A percentile compares a stretch with the other conserved stretches of the same genome.
Evolutionary conservation across 306 rosid species (phyloP).

Genomic region (Ormosia emarginata): DNA sequence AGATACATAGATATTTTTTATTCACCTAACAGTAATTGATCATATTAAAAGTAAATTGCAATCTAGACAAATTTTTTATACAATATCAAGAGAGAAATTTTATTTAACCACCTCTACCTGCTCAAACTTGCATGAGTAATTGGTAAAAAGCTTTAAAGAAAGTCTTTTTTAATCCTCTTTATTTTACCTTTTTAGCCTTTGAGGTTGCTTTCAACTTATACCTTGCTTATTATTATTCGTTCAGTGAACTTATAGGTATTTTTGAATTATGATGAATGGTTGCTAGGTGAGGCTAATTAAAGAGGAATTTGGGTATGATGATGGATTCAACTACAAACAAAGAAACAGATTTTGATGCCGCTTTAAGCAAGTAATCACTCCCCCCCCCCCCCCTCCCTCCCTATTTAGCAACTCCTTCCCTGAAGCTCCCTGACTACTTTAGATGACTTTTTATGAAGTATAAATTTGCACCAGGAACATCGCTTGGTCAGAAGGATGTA

Average conservation of each 20-base stretch:
- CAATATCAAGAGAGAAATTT: no score
- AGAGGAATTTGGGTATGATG: conserved; percentile 71
- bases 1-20: no score
- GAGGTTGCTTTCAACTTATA: neutral
- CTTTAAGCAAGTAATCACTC: conserved; percentile 51
- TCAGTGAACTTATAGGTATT: neutral
- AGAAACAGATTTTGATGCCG: conserved; percentile 56
- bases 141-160: no score
- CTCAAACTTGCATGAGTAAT: no score
- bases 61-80: no score
- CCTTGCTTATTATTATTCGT: neutral
- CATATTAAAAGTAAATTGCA: no score
- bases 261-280: neutral
- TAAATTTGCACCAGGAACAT: neutral
- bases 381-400: neutral
- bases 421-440: neutral
- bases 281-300: conserved; percentile 55
- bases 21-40: no score
- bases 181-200: no score
- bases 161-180: no score
- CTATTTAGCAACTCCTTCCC: neutral
- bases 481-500: neutral
- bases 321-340: conserved; percentile 63
- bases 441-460: neutral
- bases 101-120: no score